Percentiles rank a stretch among this genome's conserved stretches.
phyloP scores from a whole-genome alignment of 805 yeast species.

The Yarrowia keelungensis region DNA sequence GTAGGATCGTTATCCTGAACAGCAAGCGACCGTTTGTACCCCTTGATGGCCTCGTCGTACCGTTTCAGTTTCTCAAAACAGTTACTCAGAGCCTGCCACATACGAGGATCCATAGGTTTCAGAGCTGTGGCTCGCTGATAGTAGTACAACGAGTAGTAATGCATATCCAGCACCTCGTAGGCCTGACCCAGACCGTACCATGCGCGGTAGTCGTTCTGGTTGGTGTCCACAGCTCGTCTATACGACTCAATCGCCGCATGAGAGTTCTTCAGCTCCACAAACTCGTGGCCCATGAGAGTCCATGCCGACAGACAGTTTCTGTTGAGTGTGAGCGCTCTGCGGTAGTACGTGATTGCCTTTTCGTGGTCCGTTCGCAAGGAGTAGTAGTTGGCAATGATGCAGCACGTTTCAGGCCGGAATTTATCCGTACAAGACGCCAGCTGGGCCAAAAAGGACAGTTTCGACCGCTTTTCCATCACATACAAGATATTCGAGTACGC shows the following conservation, averaged over 20 bases:
- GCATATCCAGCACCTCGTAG: conserved; percentile 95
- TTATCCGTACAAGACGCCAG: conserved; percentile 80
- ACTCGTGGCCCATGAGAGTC: conserved; percentile 99
- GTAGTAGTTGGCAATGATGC: conserved; percentile 91
- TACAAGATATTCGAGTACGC: conserved; percentile 92
- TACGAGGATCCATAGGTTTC: conserved; percentile 86
- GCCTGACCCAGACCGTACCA: conserved; percentile 99
- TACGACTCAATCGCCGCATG: conserved; percentile 98
- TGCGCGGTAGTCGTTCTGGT: conserved; percentile 87
- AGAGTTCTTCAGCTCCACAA: conserved; percentile 92
- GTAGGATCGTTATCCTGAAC: conserved; percentile 63
- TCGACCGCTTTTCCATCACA: conserved; percentile 88
- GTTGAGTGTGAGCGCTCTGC: conserved; percentile 83
- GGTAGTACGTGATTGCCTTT: conserved; percentile 90
- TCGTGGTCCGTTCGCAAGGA: conserved; percentile 93
- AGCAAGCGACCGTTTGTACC: conserved; percentile 77
- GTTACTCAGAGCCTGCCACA: conserved; percentile 95
- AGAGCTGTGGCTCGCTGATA: conserved; percentile 89
- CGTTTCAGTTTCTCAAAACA: conserved; percentile 84
- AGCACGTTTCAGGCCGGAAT: conserved; percentile 92
- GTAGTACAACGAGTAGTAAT: conserved; percentile 86
- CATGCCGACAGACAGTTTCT: conserved; percentile 86
- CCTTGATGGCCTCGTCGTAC: conserved; percentile 73
- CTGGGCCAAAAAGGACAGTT: conserved; percentile 86
- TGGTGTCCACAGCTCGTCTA: conserved; percentile 89